Evolutionary conservation across 441 rosid genomes (phyloP), one percentile per base, ranked within the genome.

Genomic region (Gossypium laxum): DNA sequence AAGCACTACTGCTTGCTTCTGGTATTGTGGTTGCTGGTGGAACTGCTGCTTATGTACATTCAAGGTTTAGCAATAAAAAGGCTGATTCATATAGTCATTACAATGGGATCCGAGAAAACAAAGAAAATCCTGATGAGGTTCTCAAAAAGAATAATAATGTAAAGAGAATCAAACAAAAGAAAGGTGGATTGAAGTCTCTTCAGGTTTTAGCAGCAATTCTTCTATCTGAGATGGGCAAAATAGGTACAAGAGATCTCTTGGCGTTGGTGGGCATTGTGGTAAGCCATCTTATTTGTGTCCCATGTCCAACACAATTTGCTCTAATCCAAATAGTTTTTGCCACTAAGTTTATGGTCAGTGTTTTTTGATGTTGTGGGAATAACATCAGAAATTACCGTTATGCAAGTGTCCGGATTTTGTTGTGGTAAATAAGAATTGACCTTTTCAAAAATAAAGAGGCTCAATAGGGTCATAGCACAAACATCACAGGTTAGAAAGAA

Each of bases 1-100:
- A 90, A 85, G 74, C 87, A 70, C 83, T 91, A 72, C 78, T 96
- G 74, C 84, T 96, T 78, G 94, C 97, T 43, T 78, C 94, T 61
- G 95, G 99, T 72, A 75, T 91, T 68, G 75, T 90, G 55, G 92
- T 85, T 76, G 96, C 90, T 56, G 96, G 97, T 70, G 97, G 97
- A 70, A 83, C 98, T 61, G 89, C 96, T 78, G 89, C 87, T 38
- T 90, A 88, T 75, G 30, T 86, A 76, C 88, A 89, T 64, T 91
- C 96, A 34, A 82, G 91, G 69, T 74, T 67, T 76, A 71, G 79
- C 72, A 26, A 75, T 65, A 82, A 55, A 70, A 85, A 75, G 74
- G 79, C 75, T 24, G 79, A 70, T 77, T 74, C 89, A 55, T 77
- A 72, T 50, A 79, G 76, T 72, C 79, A 71, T 71, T 72, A 71